These are phyloP conservation scores for Massariosphaeria phaeospora DNA, from an alignment of 495 filamentous ascomycete genomes.

Conservation along the genomic window DNA sequence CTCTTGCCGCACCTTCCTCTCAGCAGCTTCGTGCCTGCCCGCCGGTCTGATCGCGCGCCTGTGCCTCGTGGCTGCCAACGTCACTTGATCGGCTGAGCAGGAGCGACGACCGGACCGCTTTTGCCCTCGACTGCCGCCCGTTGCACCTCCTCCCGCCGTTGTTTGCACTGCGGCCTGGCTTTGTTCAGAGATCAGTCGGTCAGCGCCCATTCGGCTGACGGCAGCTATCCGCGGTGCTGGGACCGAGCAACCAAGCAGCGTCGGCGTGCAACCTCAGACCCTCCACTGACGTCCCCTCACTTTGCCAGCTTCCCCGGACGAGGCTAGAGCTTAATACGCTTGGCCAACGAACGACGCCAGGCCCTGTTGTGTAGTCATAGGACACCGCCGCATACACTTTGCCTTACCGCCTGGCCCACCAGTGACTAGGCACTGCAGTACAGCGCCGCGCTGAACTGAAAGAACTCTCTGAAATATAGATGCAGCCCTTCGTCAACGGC, in stretches of 20 bases:
- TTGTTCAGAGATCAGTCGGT: slow-evolving; percentile 18
- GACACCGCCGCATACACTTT: background rate
- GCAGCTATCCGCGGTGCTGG: slow-evolving; percentile 20
- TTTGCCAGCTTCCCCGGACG: background rate
- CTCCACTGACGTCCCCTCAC: slow-evolving; percentile 11
- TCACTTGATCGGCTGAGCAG: slow-evolving; percentile 15
- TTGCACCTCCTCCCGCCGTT: background rate
- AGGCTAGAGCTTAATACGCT: background rate
- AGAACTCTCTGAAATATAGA: slow-evolving; percentile 9
- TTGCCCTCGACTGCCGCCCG: background rate
- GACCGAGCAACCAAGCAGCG: slow-evolving; percentile 21
- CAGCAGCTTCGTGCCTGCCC: slow-evolving; percentile 5
- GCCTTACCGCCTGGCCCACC: slow-evolving; percentile 3
- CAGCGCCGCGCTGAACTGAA: background rate
- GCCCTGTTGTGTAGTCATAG: slow-evolving; percentile 13
- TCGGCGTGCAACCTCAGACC: slow-evolving; percentile 16
- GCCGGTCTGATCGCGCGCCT: background rate
- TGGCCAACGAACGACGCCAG: background rate
- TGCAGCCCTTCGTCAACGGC: slow-evolving; percentile 12
- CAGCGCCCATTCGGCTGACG: slow-evolving; percentile 28
- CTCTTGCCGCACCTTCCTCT: background rate
- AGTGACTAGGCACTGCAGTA: background rate
- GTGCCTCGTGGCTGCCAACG: slow-evolving; percentile 3
- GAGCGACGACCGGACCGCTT: background rate
- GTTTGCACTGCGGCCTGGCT: too few relatives aligned